Conservation (phyloP, 2,329 filamentous ascomycete genomes). For the Tolypocladium ophioglossoides region DNA sequence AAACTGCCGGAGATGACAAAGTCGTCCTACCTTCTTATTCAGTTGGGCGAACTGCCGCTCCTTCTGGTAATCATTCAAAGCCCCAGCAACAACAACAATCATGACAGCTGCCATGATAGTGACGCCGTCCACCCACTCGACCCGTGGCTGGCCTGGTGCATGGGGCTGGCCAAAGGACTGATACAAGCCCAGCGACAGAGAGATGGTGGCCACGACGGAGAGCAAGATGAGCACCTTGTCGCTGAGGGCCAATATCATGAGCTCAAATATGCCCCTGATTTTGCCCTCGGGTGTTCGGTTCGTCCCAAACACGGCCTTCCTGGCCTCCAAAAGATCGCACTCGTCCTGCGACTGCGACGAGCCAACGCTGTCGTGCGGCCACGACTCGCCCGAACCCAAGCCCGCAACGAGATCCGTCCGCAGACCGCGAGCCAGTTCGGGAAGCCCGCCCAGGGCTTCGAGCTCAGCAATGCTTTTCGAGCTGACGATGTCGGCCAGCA, state of each 20-base stretch:
- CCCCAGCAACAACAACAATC: conserved; percentile 6
- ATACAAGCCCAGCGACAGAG: conserved; percentile 55
- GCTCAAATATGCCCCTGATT: background rate
- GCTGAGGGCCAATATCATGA: background rate
- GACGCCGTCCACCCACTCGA: conserved; percentile 59
- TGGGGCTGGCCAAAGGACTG: conserved; percentile 46
- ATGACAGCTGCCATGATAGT: conserved; percentile 55
- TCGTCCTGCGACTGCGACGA: background rate
- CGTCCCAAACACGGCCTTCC: background rate
- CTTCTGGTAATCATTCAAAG: conserved; percentile 58
- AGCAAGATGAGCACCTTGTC: conserved; percentile 49
- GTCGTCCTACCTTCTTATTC: conserved; percentile 24
- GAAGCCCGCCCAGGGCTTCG: background rate
- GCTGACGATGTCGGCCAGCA: background rate
- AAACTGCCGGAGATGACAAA: background rate
- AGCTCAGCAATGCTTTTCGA: background rate
- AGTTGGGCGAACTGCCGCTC: conserved; percentile 54
- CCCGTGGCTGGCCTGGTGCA: conserved; percentile 27
- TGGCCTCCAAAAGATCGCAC: background rate
- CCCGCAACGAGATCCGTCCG: background rate
- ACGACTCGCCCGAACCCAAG: background rate
- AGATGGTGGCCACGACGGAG: conserved; percentile 54
- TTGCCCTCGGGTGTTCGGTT: background rate
- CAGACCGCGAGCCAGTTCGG: background rate
- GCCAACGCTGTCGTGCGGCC: background rate